phyloP scores from a whole-genome alignment of 106 monocot species.

The Dendrobium officinale region DNA sequence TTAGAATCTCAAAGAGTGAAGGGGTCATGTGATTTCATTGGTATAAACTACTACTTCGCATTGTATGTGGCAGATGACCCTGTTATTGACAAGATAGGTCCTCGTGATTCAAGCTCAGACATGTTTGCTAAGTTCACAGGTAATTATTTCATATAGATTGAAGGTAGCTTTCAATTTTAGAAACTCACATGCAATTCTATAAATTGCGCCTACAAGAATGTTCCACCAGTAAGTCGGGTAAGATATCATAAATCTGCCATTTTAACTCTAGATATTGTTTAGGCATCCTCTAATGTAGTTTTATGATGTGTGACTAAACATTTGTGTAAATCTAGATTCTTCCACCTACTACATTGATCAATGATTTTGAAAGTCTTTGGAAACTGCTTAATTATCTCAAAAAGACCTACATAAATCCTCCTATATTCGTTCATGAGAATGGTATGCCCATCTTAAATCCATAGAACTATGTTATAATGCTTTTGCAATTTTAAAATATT shows the following conservation, averaged over 20 bases:
- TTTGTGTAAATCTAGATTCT: not conserved
- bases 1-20: conserved; percentile 14
- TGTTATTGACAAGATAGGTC: not conserved
- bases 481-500: not conserved
- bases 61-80: conserved; percentile 4
- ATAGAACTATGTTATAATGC: not conserved
- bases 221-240: not conserved
- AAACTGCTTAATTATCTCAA: conserved; percentile 7
- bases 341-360: not conserved
- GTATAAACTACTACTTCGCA: conserved; percentile 16
- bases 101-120: conserved; percentile 6
- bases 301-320: not conserved
- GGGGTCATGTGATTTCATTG: conserved; percentile 26
- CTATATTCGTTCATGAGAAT: conserved; percentile 17
- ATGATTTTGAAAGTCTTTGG: not conserved
- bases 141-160: not conserved
- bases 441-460: not conserved
- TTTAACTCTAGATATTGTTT: not conserved
- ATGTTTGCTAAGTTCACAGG: conserved; percentile 17
- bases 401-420: conserved; percentile 12
- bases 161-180: not conserved
- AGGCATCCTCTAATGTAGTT: not conserved
- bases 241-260: not conserved
- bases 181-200: not conserved
- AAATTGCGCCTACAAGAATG: conserved; percentile 1